These are phyloP conservation scores for Canavalia ensiformis DNA, from an alignment of 306 rosid species.

Conservation along the genomic window DNA sequence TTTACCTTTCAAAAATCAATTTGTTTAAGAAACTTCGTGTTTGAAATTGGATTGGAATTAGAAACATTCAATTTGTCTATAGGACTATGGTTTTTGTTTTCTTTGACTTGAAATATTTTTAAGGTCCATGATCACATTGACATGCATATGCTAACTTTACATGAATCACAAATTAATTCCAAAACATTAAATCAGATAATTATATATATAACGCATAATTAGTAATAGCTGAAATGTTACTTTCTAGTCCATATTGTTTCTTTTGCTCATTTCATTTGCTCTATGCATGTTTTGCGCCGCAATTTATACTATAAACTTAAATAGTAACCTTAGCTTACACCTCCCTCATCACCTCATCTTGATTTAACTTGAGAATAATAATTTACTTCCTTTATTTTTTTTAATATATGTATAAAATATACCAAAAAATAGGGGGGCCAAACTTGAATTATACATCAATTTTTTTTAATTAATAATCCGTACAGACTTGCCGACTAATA, in stretches of 20 bases:
- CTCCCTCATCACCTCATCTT: constrained; percentile 24
- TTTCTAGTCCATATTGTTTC: constrained; percentile 1
- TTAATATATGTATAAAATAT: not conserved
- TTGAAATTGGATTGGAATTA: constrained; percentile 39
- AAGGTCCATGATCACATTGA: not conserved
- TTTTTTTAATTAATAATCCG: not conserved
- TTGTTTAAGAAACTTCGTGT: constrained; percentile 41
- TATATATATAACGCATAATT: not conserved
- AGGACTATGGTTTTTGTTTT: not conserved
- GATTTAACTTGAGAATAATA: not conserved
- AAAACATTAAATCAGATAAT: not conserved
- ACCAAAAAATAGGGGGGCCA: not conserved
- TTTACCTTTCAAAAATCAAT: constrained; percentile 35
- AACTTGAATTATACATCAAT: not conserved
- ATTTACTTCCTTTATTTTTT: not conserved
- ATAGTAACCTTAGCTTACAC: not conserved
- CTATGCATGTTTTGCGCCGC: constrained; percentile 62
- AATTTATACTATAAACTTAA: constrained; percentile 37
- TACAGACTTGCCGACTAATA: constrained; percentile 33
- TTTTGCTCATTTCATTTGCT: constrained; percentile 20
- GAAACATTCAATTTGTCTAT: not conserved
- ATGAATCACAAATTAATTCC: not conserved
- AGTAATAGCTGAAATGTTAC: constrained; percentile 37
- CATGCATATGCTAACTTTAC: not conserved
- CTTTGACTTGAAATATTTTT: constrained; percentile 2